A percentile compares a stretch with the other conserved stretches of the same genome.
Conservation (phyloP, 169 alveolate genomes). For the Cytauxzoon felis region DNA sequence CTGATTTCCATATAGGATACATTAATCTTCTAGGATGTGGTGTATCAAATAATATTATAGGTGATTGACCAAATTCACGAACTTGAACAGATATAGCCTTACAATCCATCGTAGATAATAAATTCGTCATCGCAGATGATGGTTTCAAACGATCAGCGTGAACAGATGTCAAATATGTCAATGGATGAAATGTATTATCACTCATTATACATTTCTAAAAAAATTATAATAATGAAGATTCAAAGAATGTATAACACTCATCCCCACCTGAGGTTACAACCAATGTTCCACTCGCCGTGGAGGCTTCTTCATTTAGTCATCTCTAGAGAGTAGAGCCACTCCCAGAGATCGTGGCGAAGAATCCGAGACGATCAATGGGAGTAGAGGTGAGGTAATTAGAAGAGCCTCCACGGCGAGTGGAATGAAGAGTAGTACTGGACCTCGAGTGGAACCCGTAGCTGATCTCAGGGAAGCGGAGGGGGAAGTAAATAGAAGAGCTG, state of each 20-base stretch:
- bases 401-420: too few species aligned
- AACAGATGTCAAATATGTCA: conserved; percentile 79
- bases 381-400: too few species aligned
- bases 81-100: conserved; percentile 80
- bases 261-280: neutral
- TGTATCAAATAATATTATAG: conserved; percentile 77
- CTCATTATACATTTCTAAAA: conserved; percentile 50
- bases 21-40: conserved; percentile 74
- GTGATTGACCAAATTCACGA: conserved; percentile 88
- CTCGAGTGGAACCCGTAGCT: too few species aligned
- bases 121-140: conserved; percentile 55
- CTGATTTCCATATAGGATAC: conserved; percentile 39
- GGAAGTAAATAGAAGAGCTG: too few species aligned
- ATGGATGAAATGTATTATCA: conserved; percentile 84
- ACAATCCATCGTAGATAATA: conserved; percentile 69
- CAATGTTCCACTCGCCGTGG: too few species aligned
- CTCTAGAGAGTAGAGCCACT: too few species aligned
- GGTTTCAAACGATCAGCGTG: conserved; percentile 47
- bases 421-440: too few species aligned
- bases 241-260: too few species aligned
- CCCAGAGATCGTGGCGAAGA: too few species aligned
- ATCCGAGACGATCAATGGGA: too few species aligned
- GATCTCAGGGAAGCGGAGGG: too few species aligned
- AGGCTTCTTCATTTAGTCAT: too few species aligned
- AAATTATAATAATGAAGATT: neutral